Conservation (phyloP, 2,329 filamentous ascomycete species). For the Ophiostoma sp. region DNA sequence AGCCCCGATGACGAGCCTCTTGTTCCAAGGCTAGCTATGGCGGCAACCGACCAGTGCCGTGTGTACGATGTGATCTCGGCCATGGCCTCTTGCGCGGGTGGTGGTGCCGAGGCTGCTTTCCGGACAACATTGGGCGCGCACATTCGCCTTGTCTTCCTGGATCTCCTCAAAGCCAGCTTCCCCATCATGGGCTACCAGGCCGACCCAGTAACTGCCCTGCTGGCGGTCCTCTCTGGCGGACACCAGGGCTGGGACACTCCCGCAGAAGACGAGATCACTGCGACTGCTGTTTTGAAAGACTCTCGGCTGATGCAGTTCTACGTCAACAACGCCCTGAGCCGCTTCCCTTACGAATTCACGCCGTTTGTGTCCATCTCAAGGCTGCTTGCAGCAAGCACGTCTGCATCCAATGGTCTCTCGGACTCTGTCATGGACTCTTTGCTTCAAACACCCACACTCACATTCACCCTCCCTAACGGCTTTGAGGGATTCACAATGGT, state of each 20-base stretch:
- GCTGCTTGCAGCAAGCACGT: constrained; percentile 52
- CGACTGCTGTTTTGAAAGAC: constrained; percentile 48
- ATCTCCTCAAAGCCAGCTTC: constrained; percentile 63
- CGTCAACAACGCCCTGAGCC: constrained; percentile 63
- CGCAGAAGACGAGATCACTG: constrained; percentile 38
- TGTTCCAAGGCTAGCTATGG: constrained; percentile 47
- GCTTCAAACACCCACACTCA: constrained; percentile 66
- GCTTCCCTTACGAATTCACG: constrained; percentile 80
- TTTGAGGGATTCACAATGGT: constrained; percentile 73
- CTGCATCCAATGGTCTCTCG: constrained; percentile 35
- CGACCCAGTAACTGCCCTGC: constrained; percentile 61
- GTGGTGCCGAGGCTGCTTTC: constrained; percentile 44
- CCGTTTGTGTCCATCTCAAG: constrained; percentile 69
- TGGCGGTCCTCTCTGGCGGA: constrained; percentile 58
- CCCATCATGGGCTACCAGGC: constrained; percentile 65
- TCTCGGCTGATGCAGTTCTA: constrained; percentile 52
- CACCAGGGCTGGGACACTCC: constrained; percentile 50
- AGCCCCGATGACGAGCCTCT: constrained; percentile 39
- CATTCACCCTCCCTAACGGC: constrained; percentile 64
- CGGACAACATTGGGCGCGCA: constrained; percentile 55
- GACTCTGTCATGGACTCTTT: constrained; percentile 58
- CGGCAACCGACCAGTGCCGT: constrained; percentile 46
- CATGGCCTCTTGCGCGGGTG: constrained; percentile 47
- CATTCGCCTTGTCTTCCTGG: constrained; percentile 60
- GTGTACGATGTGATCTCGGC: constrained; percentile 51